phyloP scores from a whole-genome alignment of 768 basidiomycete genomes.

The Pulveroboletus sp. region DNA sequence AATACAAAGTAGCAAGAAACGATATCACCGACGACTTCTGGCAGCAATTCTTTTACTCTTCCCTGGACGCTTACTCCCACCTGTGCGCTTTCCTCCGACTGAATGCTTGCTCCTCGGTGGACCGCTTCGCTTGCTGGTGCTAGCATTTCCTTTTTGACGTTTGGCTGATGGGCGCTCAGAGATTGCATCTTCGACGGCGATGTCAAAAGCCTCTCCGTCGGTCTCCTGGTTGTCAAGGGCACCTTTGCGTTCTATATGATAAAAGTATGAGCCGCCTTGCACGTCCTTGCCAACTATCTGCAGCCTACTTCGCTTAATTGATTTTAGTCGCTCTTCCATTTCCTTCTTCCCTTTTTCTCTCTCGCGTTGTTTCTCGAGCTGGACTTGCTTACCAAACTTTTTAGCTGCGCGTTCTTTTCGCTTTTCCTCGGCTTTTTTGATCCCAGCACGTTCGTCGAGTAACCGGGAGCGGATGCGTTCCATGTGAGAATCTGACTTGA shows the following conservation, averaged over 20 bases:
- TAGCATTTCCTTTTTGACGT: slow-evolving; percentile 34
- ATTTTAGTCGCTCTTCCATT: slow-evolving; percentile 81
- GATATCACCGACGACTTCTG: slow-evolving; percentile 32
- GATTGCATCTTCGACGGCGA: slow-evolving; percentile 89
- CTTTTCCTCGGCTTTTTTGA: slow-evolving; percentile 91
- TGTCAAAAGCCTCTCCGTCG: slow-evolving; percentile 69
- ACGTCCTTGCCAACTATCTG: background rate
- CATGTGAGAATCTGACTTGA: slow-evolving; percentile 97
- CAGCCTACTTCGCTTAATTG: slow-evolving; percentile 79
- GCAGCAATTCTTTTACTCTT: slow-evolving; percentile 54
- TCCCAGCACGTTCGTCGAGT: slow-evolving; percentile 82
- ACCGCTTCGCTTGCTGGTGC: slow-evolving; percentile 30
- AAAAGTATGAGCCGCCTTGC: slow-evolving; percentile 1
- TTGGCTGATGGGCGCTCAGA: slow-evolving; percentile 66
- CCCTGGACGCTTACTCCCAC: slow-evolving; percentile 51
- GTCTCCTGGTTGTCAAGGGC: slow-evolving; percentile 63
- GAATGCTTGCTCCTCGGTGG: slow-evolving; percentile 43
- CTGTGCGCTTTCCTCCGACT: slow-evolving; percentile 23
- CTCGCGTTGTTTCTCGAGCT: slow-evolving; percentile 91
- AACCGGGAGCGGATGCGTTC: slow-evolving; percentile 89
- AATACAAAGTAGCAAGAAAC: background rate
- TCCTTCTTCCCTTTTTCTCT: slow-evolving; percentile 88
- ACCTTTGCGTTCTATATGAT: slow-evolving; percentile 72
- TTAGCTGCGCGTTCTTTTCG: slow-evolving; percentile 91
- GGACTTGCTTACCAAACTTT: slow-evolving; percentile 98